Evolutionary conservation across 148 eudicot species (phyloP), one percentile per base, ranked within the genome.

Genomic region (Heliamphora exappendiculata): DNA sequence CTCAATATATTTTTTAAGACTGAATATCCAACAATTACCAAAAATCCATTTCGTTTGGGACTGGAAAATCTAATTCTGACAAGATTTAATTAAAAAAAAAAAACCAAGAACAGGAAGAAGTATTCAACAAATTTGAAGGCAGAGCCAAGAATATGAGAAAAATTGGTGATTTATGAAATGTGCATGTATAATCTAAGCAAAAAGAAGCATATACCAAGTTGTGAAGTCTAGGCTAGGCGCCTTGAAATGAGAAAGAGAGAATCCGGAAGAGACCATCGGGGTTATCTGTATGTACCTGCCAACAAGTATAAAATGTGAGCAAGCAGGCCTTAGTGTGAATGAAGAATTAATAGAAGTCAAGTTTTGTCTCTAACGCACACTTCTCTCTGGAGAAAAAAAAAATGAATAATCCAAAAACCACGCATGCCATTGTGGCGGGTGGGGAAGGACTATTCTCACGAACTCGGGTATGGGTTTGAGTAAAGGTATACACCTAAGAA

Each of bases 221-320:
- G 29, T 60, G 42, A 33, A 59, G 64, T 33, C 75, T 84, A 87
- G n/a, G n/a, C n/a, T n/a, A n/a, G n/a, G n/a, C n/a, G 41, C 89
- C 92, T 76, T 87, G 89, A 79, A 93, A 93, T 34, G 98, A 93
- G 64, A 91, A 86, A 33, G 91, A 85, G 29, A 93, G 92, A 84
- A 93, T 93, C 78, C 69, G 86, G 81, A 93, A 93, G 37, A 93
- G 92, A 39, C 98, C 96, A 70, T 93, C 98, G 33, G 98, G 98
- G 70, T 93, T 93, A 83, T 93, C 98, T 60, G 98, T 89, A 78
- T 93, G 98, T 69, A 93, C 98, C 98, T 93, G 82, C 62, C 81
- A 81, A 57, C 16, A 75, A 22, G 26, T 66, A 29, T 8, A 58
- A 29, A 36, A 33, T 19, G 51, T 64, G 24, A 36, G 51, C 24